These are phyloP conservation scores for Citrus trifoliata DNA, from an alignment of 345 rosid genomes.

Conservation along the genomic window DNA sequence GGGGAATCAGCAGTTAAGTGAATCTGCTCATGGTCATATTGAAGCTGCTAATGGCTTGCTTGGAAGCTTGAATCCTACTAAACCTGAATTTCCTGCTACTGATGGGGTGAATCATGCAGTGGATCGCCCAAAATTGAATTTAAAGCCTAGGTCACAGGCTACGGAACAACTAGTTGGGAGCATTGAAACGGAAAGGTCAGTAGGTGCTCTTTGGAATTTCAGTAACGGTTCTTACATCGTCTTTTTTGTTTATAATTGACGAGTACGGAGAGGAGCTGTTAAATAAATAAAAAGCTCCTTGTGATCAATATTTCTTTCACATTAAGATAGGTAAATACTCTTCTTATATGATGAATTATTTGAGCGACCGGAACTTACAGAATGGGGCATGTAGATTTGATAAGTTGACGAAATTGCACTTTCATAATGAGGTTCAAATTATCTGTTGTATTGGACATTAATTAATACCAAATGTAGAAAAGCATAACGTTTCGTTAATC, in stretches of 20 bases:
- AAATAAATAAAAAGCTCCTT: neutral
- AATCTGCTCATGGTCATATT: slow-evolving; percentile 22
- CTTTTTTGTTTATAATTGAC: neutral
- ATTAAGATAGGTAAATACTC: neutral
- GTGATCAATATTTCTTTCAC: neutral
- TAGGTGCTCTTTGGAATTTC: neutral
- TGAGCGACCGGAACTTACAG: neutral
- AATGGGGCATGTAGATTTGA: neutral
- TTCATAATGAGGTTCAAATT: neutral
- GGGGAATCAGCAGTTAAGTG: slow-evolving; percentile 26
- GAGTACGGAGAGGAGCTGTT: neutral
- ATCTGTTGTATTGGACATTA: neutral
- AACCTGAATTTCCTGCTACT: slow-evolving; percentile 33
- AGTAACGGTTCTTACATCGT: neutral
- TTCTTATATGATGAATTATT: neutral
- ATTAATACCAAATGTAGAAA: neutral
- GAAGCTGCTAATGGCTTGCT: slow-evolving; percentile 29
- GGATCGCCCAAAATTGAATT: slow-evolving; percentile 60
- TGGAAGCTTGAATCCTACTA: slow-evolving; percentile 28
- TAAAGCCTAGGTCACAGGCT: slow-evolving; percentile 63
- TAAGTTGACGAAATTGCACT: neutral
- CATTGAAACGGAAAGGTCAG: slow-evolving; percentile 61
- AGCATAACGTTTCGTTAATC: neutral
- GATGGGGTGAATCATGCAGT: slow-evolving; percentile 51
- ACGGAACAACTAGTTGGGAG: slow-evolving; percentile 43